A percentile compares a stretch with the other conserved stretches of the same genome.
phyloP scores from a whole-genome alignment of 1,284 basidiomycete genomes.

The Ustilago crameri region DNA sequence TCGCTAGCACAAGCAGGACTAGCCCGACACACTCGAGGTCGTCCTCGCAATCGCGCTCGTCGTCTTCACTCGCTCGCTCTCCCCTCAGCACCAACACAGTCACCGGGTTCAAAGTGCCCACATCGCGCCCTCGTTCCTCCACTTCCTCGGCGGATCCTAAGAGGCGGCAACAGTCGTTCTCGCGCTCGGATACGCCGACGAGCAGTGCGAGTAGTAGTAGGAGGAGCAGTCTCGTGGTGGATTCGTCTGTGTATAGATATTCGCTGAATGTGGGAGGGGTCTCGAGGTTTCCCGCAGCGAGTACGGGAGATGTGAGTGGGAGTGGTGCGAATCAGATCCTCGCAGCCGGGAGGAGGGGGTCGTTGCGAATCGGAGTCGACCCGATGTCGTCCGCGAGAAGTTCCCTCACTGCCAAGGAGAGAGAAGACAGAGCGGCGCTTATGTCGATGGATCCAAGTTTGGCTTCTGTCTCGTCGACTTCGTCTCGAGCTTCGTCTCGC shows the following conservation, averaged over 20 bases:
- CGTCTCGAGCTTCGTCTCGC: conserved; percentile 17
- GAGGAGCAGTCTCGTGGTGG: conserved; percentile 26
- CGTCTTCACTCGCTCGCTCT: background rate
- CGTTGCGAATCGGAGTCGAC: background rate
- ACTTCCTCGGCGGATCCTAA: background rate
- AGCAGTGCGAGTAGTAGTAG: conserved; percentile 20
- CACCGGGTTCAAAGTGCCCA: background rate
- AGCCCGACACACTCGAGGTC: background rate
- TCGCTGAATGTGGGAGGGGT: conserved; percentile 26
- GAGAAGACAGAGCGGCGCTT: background rate
- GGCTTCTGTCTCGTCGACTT: conserved; percentile 14
- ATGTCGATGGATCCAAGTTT: conserved; percentile 21
- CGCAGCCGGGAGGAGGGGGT: conserved; percentile 5
- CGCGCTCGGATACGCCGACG: conserved; percentile 6
- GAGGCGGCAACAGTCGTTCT: background rate
- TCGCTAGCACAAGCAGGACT: background rate
- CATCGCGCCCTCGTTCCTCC: background rate
- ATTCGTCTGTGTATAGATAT: conserved; percentile 25
- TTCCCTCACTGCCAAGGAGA: background rate
- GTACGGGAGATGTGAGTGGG: conserved; percentile 3
- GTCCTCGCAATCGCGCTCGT: background rate
- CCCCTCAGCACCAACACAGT: background rate
- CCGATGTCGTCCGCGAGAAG: background rate
- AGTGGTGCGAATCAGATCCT: conserved; percentile 28
- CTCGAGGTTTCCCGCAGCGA: conserved; percentile 12